Conservation (phyloP, 2,329 filamentous ascomycete species). For the Aspergillus versicolor region DNA sequence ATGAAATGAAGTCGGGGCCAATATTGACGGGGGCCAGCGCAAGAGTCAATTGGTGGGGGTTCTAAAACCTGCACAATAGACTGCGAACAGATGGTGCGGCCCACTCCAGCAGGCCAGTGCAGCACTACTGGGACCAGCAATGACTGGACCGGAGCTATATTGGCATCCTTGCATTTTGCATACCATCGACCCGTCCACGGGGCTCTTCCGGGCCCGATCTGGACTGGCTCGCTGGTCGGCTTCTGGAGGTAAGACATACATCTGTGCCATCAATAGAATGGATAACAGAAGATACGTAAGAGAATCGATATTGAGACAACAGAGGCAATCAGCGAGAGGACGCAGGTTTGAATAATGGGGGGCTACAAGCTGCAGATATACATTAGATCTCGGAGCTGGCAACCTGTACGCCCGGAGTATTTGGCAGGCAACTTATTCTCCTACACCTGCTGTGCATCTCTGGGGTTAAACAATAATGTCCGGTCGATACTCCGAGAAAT, state of each 20-base stretch:
- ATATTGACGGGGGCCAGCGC: neutral
- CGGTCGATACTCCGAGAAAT: no score
- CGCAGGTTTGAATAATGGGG: no score
- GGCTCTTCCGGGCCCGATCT: neutral
- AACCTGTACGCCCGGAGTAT: no score
- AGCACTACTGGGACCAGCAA: neutral
- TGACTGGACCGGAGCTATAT: neutral
- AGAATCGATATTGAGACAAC: no score
- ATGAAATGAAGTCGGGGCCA: neutral
- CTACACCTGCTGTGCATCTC: no score
- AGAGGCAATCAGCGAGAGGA: no score
- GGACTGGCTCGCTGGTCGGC: neutral
- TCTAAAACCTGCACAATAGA: conserved; percentile 17
- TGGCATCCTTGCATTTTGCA: conserved; percentile 2
- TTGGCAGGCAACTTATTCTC: no score
- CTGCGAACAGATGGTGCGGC: conserved; percentile 3
- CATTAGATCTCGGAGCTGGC: no score
- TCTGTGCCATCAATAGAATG: neutral
- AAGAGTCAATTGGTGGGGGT: neutral
- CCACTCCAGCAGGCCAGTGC: neutral
- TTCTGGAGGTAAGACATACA: conserved; percentile 10
- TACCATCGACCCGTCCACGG: neutral
- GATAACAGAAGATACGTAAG: no score
- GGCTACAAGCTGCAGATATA: no score
- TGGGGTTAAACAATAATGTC: no score